phyloP scores from a whole-genome alignment of 306 rosid genomes.

The Ziziphus jujuba region DNA sequence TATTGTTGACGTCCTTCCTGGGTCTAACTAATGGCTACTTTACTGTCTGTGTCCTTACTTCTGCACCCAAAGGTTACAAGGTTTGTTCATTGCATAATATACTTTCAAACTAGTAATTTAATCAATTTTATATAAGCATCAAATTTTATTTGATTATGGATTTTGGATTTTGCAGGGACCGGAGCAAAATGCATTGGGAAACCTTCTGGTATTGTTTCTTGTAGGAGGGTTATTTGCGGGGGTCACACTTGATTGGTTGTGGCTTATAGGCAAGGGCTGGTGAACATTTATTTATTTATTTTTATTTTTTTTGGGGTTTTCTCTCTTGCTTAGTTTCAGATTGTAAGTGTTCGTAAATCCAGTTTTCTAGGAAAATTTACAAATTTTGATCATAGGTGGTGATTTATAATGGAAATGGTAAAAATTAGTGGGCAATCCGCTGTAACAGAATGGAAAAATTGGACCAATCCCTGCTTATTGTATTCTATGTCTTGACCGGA shows the following conservation, averaged over 20 bases:
- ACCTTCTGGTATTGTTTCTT: constrained; percentile 70
- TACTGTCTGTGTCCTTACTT: constrained; percentile 78
- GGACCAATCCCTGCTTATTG: too few relatives aligned
- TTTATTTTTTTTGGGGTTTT: not conserved
- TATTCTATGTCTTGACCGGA: too few relatives aligned
- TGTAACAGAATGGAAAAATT: too few relatives aligned
- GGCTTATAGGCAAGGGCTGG: constrained; percentile 98
- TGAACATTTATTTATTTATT: constrained; percentile 19
- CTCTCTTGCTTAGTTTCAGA: not conserved
- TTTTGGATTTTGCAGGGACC: constrained; percentile 62
- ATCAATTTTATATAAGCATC: not conserved
- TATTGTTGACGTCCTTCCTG: constrained; percentile 68
- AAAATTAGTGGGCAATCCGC: too few relatives aligned
- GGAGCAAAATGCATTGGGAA: constrained; percentile 95
- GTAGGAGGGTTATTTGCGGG: constrained; percentile 82
- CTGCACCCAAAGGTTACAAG: constrained; percentile 94
- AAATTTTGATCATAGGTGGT: too few relatives aligned
- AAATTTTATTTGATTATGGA: not conserved
- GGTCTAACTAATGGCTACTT: constrained; percentile 82
- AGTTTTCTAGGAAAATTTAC: too few relatives aligned
- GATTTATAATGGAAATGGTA: too few relatives aligned
- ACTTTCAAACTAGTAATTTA: not conserved
- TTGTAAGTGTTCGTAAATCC: not conserved
- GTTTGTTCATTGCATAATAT: constrained; percentile 28
- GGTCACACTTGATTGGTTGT: constrained; percentile 82